phyloP scores from a whole-genome alignment of 2,329 filamentous ascomycete species.

The Penicillium sp. region DNA sequence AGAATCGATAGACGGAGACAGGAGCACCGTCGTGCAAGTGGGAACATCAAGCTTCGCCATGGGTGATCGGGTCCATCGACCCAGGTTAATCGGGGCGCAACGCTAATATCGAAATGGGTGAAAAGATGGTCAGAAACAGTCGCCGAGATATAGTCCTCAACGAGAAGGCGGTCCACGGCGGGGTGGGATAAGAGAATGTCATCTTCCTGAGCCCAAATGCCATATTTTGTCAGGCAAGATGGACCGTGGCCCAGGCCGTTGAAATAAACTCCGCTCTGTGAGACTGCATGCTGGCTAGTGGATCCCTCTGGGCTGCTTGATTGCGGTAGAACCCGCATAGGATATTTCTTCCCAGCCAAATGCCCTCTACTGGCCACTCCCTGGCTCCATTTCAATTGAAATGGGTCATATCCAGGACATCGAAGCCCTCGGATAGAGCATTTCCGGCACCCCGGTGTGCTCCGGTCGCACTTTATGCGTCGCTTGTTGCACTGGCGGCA shows the following conservation, averaged over 20 bases:
- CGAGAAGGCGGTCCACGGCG: not conserved
- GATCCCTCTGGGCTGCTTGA: not conserved
- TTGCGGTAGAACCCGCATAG: not conserved
- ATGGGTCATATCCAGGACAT: conserved; percentile 35
- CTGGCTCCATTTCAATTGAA: conserved; percentile 34
- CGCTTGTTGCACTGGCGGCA: conserved; percentile 37
- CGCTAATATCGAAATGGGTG: conserved; percentile 19
- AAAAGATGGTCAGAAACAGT: conserved; percentile 16
- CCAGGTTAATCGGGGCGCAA: conserved; percentile 23
- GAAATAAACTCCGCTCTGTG: no score
- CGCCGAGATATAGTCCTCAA: conserved; percentile 14
- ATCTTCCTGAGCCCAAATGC: no score
- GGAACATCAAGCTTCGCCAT: conserved; percentile 23
- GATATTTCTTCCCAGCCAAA: not conserved
- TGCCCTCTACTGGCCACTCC: conserved; percentile 9
- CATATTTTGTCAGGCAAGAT: no score
- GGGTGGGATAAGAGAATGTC: not conserved
- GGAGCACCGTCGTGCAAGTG: conserved; percentile 15
- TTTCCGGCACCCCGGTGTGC: conserved; percentile 34
- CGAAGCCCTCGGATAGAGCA: conserved; percentile 33
- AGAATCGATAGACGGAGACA: conserved; percentile 23
- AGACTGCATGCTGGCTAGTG: no score
- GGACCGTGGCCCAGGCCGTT: no score
- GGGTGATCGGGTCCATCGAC: conserved; percentile 22
- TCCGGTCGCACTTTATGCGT: conserved; percentile 38